phyloP scores from a whole-genome alignment of 2,329 filamentous ascomycete genomes.

The Fusarium illudens region DNA sequence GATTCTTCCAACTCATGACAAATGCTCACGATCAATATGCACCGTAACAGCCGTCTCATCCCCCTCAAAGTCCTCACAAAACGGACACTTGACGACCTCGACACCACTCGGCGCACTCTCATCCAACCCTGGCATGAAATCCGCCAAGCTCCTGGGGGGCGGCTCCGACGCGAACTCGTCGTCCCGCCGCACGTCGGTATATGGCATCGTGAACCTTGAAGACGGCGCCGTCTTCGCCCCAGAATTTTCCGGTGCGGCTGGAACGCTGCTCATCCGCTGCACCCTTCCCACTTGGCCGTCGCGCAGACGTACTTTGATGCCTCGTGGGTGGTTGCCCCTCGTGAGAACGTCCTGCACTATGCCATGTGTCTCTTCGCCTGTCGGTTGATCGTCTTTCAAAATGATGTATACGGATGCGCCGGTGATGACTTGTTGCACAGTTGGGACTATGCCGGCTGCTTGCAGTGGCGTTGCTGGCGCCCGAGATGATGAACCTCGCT shows the following conservation, averaged over 20 bases:
- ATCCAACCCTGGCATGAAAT: conserved; percentile 55
- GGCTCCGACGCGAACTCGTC: conserved; percentile 51
- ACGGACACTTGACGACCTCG: conserved; percentile 61
- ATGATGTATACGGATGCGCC: conserved; percentile 76
- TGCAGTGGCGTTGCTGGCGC: conserved; percentile 48
- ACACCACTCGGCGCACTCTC: conserved; percentile 19
- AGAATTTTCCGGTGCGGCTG: conserved; percentile 2
- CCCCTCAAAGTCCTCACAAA: conserved; percentile 72
- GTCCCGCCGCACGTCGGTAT: conserved; percentile 48
- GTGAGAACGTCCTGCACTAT: conserved; percentile 74
- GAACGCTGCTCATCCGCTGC: conserved; percentile 62
- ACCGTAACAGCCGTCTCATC: conserved; percentile 73
- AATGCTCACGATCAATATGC: conserved; percentile 62
- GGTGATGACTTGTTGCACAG: conserved; percentile 60
- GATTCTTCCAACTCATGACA: conserved; percentile 29
- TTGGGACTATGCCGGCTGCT: conserved; percentile 55
- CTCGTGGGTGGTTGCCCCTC: conserved; percentile 76
- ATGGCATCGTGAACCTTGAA: conserved; percentile 43
- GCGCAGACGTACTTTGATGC: conserved; percentile 78
- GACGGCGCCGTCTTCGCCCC: conserved; percentile 12
- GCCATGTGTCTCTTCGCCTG: conserved; percentile 74
- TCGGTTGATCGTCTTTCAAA: conserved; percentile 78
- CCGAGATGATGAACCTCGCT: conserved; percentile 26
- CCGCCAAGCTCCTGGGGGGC: conserved; percentile 53
- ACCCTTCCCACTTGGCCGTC: conserved; percentile 79